Evolutionary conservation across 768 basidiomycete genomes (phyloP), one percentile per base, ranked within the genome.

Genomic region (Phanerochaete carnosa): DNA sequence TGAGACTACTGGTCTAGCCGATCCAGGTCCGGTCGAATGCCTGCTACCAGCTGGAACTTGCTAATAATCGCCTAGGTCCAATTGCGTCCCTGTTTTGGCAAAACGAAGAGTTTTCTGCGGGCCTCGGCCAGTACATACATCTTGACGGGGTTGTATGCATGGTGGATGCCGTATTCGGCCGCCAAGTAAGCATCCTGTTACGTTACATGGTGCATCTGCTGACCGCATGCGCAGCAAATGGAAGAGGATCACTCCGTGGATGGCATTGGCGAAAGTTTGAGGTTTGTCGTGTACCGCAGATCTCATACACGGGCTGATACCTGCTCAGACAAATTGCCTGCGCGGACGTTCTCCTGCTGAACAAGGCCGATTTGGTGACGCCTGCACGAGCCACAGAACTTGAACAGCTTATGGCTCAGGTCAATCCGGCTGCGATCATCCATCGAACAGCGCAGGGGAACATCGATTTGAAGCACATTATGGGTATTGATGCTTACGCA

Each of bases 1-100:
- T 16, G 97, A 99, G 75, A 92, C 96, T 1, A 98, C 97, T 0
- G 96, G 96, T 0, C 80, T 98, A 8, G 96, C 96, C 11, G 96
- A 98, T 77, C 96, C 96, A 59, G 93, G 93, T 92, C 62, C 45
- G 63, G 26, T 45, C 30, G 22, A 52, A 32, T 39, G 3, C 8
- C 45, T 25, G 33, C 16, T 13, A 32, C 28, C 13, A 43, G 47
- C 43, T 23, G 13, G 28, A 35, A 49, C n/a, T 45, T 33, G 8
- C 26, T 63, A 53, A 28, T 29, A 33, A 2, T 12, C 11, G 58
- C 22, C 37, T 37, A 90, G 90, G 89, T n/a, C 90, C 91, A 2
- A 94, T 94, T 57, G 92, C 92, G 0, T 84, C 88, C 0, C 85
- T 92, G 76, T 92, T 93, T 70, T 94, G 91, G 91, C 83, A 85